Evolutionary conservation across 2,329 filamentous ascomycete genomes (phyloP).

Genomic region (Sporothrix brasiliensis): DNA sequence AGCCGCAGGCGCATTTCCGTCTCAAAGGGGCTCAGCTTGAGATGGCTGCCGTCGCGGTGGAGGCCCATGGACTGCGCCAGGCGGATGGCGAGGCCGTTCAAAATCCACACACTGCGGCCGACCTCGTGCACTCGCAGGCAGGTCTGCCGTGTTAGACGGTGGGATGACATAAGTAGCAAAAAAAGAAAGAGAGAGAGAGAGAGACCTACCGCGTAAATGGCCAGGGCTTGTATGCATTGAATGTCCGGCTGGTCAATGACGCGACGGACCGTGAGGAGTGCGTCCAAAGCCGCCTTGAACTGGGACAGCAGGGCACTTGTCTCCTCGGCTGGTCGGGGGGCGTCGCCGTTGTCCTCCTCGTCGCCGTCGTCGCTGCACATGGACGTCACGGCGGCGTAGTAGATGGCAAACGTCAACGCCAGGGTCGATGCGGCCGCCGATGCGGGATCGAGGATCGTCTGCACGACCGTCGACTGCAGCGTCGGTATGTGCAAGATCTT

Average conservation of each 20-base stretch:
- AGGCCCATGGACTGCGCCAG: conserved; percentile 51
- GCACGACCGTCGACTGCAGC: not conserved
- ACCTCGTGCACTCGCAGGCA: conserved; percentile 11
- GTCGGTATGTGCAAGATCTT: conserved; percentile 24
- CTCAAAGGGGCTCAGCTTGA: conserved; percentile 54
- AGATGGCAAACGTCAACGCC: conserved; percentile 16
- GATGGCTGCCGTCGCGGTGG: conserved; percentile 49
- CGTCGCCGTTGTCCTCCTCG: not conserved
- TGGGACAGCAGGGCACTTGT: not conserved
- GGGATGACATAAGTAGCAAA: not conserved
- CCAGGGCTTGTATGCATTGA: conserved; percentile 7
- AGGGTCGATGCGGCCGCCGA: not conserved
- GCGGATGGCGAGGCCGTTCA: conserved; percentile 51
- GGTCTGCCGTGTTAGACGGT: not conserved
- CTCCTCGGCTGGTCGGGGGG: not conserved
- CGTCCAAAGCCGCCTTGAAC: not conserved
- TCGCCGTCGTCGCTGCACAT: not conserved
- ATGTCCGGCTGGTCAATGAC: conserved; percentile 11
- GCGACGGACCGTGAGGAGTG: not conserved
- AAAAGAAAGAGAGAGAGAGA: not conserved
- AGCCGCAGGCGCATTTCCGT: conserved; percentile 57
- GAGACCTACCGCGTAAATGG: not conserved
- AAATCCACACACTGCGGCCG: conserved; percentile 41
- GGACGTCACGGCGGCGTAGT: conserved; percentile 23
- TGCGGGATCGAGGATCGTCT: not conserved